Evolutionary conservation across 169 alveolate species (phyloP), one percentile per base, ranked within the genome.

Genomic region (Babesia microti): DNA sequence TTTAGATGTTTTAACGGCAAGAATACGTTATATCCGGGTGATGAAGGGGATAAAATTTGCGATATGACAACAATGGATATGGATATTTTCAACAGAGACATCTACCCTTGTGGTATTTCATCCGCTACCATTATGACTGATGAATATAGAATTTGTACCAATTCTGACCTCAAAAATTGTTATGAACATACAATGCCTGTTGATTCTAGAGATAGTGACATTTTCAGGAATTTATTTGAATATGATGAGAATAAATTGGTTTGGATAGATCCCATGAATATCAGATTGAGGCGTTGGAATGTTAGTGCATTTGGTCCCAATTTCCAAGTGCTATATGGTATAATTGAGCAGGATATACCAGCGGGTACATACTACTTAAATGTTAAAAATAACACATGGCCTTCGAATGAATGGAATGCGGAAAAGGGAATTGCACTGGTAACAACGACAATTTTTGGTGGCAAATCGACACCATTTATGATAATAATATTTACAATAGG

Each of bases 121-220:
- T 40, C 76, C 0, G 76, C 76, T 21, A 65, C 76, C 11, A 26
- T 65, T 9, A 65, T 65, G 58, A 65, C 76, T 7, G 76, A 65
- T 51, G 55, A 65, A 41, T 65, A 46, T 35, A 41, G 24, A 19
- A 35, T 65, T 9, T 65, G 76, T 28, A 47, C 72, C 12, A 15
- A 42, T 7, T 22, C 7, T 15, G 27, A n/a, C n/a, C n/a, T n/a
- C n/a, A n/a, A n/a, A n/a, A n/a, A n/a, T n/a, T n/a, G n/a, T n/a
- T n/a, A n/a, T n/a, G n/a, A n/a, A 1, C 3, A 6, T 26, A 9
- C 42, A 43, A 32, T 9, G 1, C 45, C 23, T 0, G 29, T 6
- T 3, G 2, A 1, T 29, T 5, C 6, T 0, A 1, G 22, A 0
- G 3, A 6, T 4, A 2, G 12, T n/a, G 6, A 46, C 23, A 0